Percentiles rank a stretch among this genome's conserved stretches.
Conservation (phyloP, 768 basidiomycete genomes). For the Naganishia randhawae region DNA sequence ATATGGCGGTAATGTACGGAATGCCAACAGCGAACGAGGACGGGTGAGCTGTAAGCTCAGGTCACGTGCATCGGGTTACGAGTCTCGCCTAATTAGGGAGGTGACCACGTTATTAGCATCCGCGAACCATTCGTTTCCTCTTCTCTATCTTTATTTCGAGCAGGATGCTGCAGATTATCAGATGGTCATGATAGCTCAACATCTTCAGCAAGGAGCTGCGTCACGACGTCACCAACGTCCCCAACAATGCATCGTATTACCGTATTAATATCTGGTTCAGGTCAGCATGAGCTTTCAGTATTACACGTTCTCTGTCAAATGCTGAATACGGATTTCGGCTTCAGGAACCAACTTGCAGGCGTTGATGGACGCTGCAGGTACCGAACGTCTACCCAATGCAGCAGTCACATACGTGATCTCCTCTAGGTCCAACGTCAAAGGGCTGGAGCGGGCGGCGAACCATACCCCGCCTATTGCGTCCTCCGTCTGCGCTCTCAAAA, state of each 20-base stretch:
- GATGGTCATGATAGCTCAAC: neutral
- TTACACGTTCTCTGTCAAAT: neutral
- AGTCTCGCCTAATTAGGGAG: no score
- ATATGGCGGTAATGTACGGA: no score
- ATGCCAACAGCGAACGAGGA: no score
- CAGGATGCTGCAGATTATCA: no score
- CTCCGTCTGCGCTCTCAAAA: slow-evolving; percentile 74
- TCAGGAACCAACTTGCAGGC: slow-evolving; percentile 94
- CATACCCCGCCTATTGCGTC: slow-evolving; percentile 71
- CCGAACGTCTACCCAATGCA: slow-evolving; percentile 67
- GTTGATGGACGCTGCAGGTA: slow-evolving; percentile 75
- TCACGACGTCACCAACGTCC: neutral
- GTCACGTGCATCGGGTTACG: no score
- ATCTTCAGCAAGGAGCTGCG: no score
- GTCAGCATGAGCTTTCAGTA: slow-evolving; percentile 45
- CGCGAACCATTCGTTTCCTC: no score
- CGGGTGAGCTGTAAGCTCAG: no score
- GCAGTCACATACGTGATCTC: slow-evolving; percentile 78
- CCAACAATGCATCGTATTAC: slow-evolving; percentile 50
- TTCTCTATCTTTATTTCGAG: no score
- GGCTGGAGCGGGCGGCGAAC: slow-evolving; percentile 71
- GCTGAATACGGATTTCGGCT: slow-evolving; percentile 5
- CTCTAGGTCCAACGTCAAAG: slow-evolving; percentile 85
- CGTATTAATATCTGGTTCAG: slow-evolving; percentile 67
- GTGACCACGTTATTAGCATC: no score